phyloP scores from a whole-genome alignment of 768 basidiomycete genomes.

The Lentinula lateritia region DNA sequence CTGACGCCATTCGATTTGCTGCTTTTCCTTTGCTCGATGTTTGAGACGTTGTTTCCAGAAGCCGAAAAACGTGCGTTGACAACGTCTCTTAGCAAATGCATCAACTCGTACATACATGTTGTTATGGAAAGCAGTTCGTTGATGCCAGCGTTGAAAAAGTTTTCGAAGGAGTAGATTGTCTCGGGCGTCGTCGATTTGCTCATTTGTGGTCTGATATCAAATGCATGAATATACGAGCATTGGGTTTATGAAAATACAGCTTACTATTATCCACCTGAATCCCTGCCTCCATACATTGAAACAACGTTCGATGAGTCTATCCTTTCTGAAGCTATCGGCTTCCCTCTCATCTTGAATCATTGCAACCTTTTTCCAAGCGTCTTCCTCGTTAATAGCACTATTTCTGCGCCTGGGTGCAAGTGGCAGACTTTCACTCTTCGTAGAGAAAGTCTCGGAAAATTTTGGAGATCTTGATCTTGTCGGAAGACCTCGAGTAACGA shows the following conservation, averaged over 20 bases:
- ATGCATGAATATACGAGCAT: not conserved
- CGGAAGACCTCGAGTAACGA: conserved; percentile 26
- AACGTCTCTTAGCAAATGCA: conserved; percentile 36
- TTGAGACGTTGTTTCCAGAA: conserved; percentile 53
- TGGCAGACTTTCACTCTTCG: not conserved
- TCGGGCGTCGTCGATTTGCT: conserved; percentile 65
- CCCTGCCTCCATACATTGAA: conserved; percentile 75
- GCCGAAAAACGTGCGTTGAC: conserved; percentile 33
- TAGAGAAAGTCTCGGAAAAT: not conserved
- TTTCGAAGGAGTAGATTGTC: conserved; percentile 58
- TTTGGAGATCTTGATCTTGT: not conserved
- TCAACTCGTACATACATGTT: conserved; percentile 39
- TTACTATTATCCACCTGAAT: conserved; percentile 67
- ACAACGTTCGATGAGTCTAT: conserved; percentile 60
- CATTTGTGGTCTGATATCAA: conserved; percentile 55
- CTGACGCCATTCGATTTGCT: conserved; percentile 55
- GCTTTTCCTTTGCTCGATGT: conserved; percentile 43
- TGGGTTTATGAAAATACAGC: conserved; percentile 20
- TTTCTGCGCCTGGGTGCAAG: conserved; percentile 30
- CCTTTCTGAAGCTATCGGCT: conserved; percentile 64
- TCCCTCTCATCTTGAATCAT: conserved; percentile 65
- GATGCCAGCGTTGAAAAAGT: conserved; percentile 58
- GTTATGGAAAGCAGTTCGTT: conserved; percentile 26
- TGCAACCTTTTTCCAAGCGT: conserved; percentile 74
- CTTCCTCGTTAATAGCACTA: conserved; percentile 59